A percentile compares a stretch with the other conserved stretches of the same genome.
Evolutionary conservation across 192 early-diverging fungal genomes (phyloP).

Genomic region (Coemansia sp.): DNA sequence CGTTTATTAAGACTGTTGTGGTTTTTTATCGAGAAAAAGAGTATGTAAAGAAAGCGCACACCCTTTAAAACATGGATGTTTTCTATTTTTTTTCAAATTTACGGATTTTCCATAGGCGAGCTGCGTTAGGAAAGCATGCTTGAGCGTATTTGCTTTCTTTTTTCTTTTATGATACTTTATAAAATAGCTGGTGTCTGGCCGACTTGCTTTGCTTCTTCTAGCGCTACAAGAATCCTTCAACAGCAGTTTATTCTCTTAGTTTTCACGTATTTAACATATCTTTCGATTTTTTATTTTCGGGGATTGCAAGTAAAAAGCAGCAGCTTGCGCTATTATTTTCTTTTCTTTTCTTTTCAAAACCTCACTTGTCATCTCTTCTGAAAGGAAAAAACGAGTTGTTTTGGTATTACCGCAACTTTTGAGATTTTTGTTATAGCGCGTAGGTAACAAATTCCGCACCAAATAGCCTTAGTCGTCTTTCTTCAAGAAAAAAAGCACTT

Average conservation of each 20-base stretch:
- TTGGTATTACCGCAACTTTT: neutral
- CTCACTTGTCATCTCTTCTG: no score
- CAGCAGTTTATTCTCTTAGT: no score
- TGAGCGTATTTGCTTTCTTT: neutral
- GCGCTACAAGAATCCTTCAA: no score
- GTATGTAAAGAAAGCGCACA: no score
- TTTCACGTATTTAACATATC: no score
- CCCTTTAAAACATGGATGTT: neutral
- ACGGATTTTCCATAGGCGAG: neutral
- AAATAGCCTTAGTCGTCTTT: neutral
- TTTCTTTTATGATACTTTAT: neutral
- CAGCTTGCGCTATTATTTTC: no score
- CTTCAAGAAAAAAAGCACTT: neutral
- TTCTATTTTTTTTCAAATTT: neutral
- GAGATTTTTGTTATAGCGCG: neutral
- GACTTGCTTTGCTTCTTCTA: neutral
- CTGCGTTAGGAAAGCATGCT: neutral
- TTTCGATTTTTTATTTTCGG: no score
- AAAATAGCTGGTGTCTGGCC: neutral
- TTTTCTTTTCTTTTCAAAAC: no score
- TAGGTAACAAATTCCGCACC: neutral
- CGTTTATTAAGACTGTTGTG: no score
- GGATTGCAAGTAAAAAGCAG: no score
- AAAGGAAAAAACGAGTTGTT: no score
- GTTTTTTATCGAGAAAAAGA: no score